Base-by-base conservation (phyloP, 352 stramenopile genomes). In the Phytophthora constricta region DNA sequence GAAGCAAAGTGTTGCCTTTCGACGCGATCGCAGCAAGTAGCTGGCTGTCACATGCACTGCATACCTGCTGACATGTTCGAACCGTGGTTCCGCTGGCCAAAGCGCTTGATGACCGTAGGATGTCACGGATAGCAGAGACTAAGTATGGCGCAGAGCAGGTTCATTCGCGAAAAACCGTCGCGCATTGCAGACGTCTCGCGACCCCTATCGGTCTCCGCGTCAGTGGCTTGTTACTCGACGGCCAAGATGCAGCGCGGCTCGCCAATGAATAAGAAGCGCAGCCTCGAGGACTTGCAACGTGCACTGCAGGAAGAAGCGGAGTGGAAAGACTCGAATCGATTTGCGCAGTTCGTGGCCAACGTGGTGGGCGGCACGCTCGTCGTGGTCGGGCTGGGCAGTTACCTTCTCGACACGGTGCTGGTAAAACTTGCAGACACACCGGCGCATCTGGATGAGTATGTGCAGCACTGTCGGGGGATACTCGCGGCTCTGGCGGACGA, bases 331-430 rank as follows among this genome's bases (percentile, higher is more conserved):
- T 79, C 76, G 57, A 74, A 86, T 9, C 80, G 80, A 34, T 63
- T 89, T 47, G 82, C 80, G 41, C 66, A 83, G 64, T 91, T 91
- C 54, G 62, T 91, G 27, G 82, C 80, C 33, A 84, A 91, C 58
- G 78, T 91, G 42, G 62, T 76, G 27, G 80, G 82, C 58, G 82
- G 80, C 9, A 55, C 76, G 4, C 58, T 90, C 28, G 73, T 89
- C 34, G 67, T 88, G 56, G 39, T 72, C 46, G 67, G 70, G 27
- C 53, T 88, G 37, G 69, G 68, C 26, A 71, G 62, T 41, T 87
- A 87, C 64, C 34, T 77, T 16, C 43, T 68, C 14, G 72, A 79
- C 16, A 59, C 43, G 34, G 42, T 80, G 22, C 14, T 68, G 7
- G 55, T 62, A 39, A 70, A 68, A 26, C 53, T 82, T n/a, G 49